These are phyloP conservation scores for Phytophthora podocarpi DNA, from an alignment of 352 stramenopile genomes.

Conservation along the genomic window DNA sequence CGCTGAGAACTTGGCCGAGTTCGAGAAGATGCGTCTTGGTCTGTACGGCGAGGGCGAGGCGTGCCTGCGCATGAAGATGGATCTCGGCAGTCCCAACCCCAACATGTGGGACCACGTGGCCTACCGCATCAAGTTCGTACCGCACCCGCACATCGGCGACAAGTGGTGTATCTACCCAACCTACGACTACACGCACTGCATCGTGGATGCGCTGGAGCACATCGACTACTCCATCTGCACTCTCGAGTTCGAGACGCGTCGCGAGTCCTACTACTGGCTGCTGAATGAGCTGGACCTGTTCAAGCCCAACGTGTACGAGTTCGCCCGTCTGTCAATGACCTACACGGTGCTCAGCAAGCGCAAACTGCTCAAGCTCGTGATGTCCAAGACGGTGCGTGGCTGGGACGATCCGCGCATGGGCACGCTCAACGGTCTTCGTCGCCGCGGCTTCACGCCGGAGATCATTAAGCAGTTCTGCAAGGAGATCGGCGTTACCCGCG, in stretches of 20 bases:
- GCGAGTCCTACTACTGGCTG: constrained; percentile 99
- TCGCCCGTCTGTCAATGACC: constrained; percentile 96
- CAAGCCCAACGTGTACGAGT: constrained; percentile 97
- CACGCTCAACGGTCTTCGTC: constrained; percentile 95
- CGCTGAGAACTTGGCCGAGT: constrained; percentile 95
- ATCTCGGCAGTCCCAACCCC: constrained; percentile 97
- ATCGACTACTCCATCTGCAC: constrained; percentile 99
- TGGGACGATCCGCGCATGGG: constrained; percentile 97
- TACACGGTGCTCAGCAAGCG: constrained; percentile 99
- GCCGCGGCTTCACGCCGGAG: constrained; percentile 83
- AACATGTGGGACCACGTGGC: constrained; percentile 99
- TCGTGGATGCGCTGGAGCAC: constrained; percentile 97
- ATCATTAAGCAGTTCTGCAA: constrained; percentile 91
- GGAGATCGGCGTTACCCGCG: constrained; percentile 85
- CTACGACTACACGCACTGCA: constrained; percentile 99
- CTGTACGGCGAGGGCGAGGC: constrained; percentile 88
- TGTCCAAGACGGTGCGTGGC: constrained; percentile 89
- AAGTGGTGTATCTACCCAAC: constrained; percentile 99
- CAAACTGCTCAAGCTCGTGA: constrained; percentile 98
- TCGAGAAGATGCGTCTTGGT: constrained; percentile 97
- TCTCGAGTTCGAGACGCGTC: constrained; percentile 98
- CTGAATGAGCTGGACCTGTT: constrained; percentile 97
- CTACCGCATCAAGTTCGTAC: constrained; percentile 98
- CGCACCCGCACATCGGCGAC: constrained; percentile 97
- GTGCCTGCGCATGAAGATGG: constrained; percentile 99